Percentiles rank a stretch among this genome's conserved stretches.
phyloP scores from a whole-genome alignment of 2,329 filamentous ascomycete genomes.

The Colletotrichum truncatum region DNA sequence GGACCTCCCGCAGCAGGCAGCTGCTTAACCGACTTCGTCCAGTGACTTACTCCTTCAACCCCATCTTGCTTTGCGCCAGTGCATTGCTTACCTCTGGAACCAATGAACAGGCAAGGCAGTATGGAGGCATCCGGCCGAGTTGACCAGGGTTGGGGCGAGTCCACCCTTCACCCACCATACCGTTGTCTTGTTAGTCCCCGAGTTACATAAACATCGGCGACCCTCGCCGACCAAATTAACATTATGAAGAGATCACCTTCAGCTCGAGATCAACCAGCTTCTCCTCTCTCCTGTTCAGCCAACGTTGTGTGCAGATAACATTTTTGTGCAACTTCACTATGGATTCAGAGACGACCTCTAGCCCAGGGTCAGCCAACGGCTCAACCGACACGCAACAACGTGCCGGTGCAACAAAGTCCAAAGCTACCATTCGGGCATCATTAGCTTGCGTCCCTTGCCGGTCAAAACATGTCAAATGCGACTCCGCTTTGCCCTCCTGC shows the following conservation, averaged over 20 bases:
- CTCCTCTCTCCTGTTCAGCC: not conserved
- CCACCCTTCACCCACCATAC: not conserved
- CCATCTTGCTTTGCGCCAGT: not conserved
- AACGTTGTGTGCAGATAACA: not conserved
- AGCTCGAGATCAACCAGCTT: not conserved
- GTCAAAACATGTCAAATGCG: slow-evolving; percentile 52
- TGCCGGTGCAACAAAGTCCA: slow-evolving; percentile 34
- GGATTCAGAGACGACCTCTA: slow-evolving; percentile 3
- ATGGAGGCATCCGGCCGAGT: slow-evolving; percentile 16
- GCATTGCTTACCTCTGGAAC: not conserved
- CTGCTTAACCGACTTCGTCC: not conserved
- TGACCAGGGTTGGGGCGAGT: not conserved
- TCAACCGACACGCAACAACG: slow-evolving; percentile 8
- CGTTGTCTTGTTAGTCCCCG: not conserved
- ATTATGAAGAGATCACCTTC: not conserved
- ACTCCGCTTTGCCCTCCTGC: slow-evolving; percentile 46
- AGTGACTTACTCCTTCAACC: not conserved
- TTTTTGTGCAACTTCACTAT: not conserved
- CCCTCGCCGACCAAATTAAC: not conserved
- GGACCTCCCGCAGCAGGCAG: not conserved
- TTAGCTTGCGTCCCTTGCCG: slow-evolving; percentile 58
- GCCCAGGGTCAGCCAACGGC: slow-evolving; percentile 11
- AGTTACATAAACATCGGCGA: slow-evolving; percentile 27
- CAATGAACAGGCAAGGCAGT: not conserved
- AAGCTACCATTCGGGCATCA: slow-evolving; percentile 50